Evolutionary conservation across 2,329 filamentous ascomycete genomes (phyloP), one percentile per base, ranked within the genome.

Genomic region (Trichoderma arundinaceum): DNA sequence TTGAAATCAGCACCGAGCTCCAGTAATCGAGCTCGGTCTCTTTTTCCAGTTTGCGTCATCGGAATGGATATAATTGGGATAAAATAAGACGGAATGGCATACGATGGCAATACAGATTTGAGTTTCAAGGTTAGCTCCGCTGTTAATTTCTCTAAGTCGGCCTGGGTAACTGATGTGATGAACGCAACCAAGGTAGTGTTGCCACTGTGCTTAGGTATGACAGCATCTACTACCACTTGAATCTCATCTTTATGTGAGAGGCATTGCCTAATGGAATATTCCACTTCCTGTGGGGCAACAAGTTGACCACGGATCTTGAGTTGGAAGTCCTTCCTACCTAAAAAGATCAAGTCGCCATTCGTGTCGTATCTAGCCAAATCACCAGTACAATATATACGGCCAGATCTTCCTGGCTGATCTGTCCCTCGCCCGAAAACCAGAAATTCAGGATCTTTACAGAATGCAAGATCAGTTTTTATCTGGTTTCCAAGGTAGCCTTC

Each of bases 341-440:
- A 10, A 35, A 58, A 65, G n/a, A 58, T 41, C 10, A 65, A 32
- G 4, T 49, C 41, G 17, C 62, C 62, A 15, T 58, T 51, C 13
- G 28, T 49, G 51, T 65, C 53, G 49, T 65, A 65, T 43, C 33
- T 49, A n/a, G 62, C 62, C 41, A 65, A n/a, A 43, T 65, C 62
- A 17, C 62, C 62, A 39, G 62, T 51, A 35, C 62, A 53, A 48
- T 65, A 65, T 12, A 64, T 54, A 39, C 49, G 60, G 33, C 52
- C 52, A 13, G 52, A 12, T 41, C 52, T 54, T 13, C 46, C 59
- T 12, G 33, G 17, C n/a, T 53, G 32, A 4, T 38, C 59, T 15
- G 32, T 5, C 8, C 35, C 48, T 28, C 48, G 51, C 39, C 39
- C 38, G 1, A 64, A 44, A n/a, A 13, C 32, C 7, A 51, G 12